Base-by-base conservation (phyloP, 331 rosid species). In the Arachis monticola region DNA sequence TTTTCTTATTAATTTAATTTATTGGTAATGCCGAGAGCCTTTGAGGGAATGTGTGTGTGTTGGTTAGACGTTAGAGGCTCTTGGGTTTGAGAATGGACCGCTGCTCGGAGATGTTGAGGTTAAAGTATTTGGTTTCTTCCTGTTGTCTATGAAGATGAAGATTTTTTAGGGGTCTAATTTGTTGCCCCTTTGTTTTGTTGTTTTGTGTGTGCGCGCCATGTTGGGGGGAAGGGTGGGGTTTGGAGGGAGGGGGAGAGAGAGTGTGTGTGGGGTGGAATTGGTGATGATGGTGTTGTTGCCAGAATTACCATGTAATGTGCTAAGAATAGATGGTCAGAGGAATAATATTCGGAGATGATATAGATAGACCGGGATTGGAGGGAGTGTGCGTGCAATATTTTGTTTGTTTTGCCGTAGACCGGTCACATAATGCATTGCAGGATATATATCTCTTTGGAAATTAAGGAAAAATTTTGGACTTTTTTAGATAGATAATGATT, bases 101-200 rank as follows among this genome's bases (percentile, higher is more conserved):
- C 88, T 84, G 90, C 70, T 80, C 79, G 84, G 70, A 80, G 81
- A 72, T 74, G 62, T 9, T 61, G 40, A 35, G 74, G 62, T 50
- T 35, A 35, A 35, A 35, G 40, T 35, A 35, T 35, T 35, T 35
- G 40, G 40, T 35, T 75, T 52, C 3, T n/a, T 53, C 27, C 1
- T 51, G 17, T 11, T 51, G n/a, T 51, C 7, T 51, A 8, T 46
- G 45, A 72, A 63, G 48, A 7, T 5, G 50, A 71, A 62, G 47
- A 6, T 5, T 31, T 32, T 31, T 62, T 66, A 9, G 38, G 64
- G 58, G 50, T 61, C 55, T 51, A 5, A 14, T 11, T 51, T 51
- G 5, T 51, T 51, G 56, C 14, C 56, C 56, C 56, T 31, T 61
- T 65, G 12, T 11, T 9, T 27, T 32, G 27, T 3, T 70, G 40